These are phyloP conservation scores for Euryodendron excelsum DNA, from an alignment of 148 eudicot genomes.

Conservation along the genomic window DNA sequence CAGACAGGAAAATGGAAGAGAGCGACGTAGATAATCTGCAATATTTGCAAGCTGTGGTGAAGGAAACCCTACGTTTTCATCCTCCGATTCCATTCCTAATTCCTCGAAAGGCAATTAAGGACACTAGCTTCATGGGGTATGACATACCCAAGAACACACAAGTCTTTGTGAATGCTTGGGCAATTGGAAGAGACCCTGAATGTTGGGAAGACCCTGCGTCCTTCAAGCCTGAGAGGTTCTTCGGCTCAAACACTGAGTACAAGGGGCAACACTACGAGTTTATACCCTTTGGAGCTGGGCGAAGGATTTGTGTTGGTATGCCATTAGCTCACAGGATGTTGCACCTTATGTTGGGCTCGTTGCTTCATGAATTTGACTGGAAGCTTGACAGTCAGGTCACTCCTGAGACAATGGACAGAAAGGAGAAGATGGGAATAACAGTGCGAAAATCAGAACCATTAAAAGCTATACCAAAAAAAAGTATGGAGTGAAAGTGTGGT, in stretches of 20 bases:
- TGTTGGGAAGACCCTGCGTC: slow-evolving; percentile 10
- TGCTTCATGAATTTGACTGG: slow-evolving; percentile 29
- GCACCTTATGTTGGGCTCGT: slow-evolving; percentile 18
- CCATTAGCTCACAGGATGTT: slow-evolving; percentile 23
- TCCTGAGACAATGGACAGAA: slow-evolving; percentile 9
- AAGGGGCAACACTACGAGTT: slow-evolving; percentile 26
- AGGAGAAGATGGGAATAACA: slow-evolving; percentile 16
- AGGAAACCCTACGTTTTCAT: slow-evolving; percentile 19
- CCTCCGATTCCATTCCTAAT: slow-evolving; percentile 16
- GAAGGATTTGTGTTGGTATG: slow-evolving; percentile 25
- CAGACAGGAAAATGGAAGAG: not conserved
- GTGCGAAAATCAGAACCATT: slow-evolving; percentile 4
- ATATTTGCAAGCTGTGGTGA: slow-evolving; percentile 17
- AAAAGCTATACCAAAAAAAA: not conserved
- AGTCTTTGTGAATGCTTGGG: slow-evolving; percentile 19
- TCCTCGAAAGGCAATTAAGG: slow-evolving; percentile 10
- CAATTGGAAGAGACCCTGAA: slow-evolving; percentile 21
- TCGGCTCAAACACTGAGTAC: slow-evolving; percentile 18
- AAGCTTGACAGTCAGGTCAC: not conserved
- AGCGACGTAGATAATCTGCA: not conserved
- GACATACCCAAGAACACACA: slow-evolving; percentile 18
- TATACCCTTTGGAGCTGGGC: slow-evolving; percentile 27
- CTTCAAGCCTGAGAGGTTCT: slow-evolving; percentile 21
- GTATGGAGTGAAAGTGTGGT: too few relatives aligned
- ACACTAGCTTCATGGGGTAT: slow-evolving; percentile 18